phyloP scores from a whole-genome alignment of 1,284 basidiomycete genomes.

The Rhizoctonia solani region DNA sequence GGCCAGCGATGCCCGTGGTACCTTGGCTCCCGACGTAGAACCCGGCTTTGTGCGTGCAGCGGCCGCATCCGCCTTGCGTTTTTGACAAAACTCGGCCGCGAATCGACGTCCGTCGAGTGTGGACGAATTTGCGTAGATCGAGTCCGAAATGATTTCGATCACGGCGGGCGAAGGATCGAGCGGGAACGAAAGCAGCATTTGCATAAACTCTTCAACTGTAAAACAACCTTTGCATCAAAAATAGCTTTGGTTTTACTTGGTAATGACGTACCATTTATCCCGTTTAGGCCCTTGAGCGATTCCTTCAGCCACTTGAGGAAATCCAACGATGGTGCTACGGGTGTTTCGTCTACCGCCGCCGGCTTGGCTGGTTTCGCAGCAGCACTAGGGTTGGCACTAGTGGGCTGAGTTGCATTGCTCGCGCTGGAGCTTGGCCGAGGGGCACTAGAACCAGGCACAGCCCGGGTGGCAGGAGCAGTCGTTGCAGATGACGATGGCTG shows the following conservation, averaged over 20 bases:
- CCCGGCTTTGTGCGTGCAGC: constrained; percentile 21
- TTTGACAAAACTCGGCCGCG: constrained; percentile 85
- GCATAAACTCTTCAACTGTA: constrained; percentile 88
- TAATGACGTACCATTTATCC: constrained; percentile 70
- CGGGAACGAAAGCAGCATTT: constrained; percentile 89
- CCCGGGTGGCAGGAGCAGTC: constrained; percentile 40
- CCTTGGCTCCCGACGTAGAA: constrained; percentile 39
- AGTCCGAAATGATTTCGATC: constrained; percentile 87
- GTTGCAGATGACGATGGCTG: constrained; percentile 40
- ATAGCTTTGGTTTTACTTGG: constrained; percentile 17
- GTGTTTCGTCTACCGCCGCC: constrained; percentile 57
- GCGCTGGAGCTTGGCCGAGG: constrained; percentile 43
- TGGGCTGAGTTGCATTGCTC: too few relatives aligned
- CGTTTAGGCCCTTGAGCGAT: constrained; percentile 80
- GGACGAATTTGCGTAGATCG: constrained; percentile 91
- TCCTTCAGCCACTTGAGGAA: constrained; percentile 93
- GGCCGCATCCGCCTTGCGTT: constrained; percentile 78
- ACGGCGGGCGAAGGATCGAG: constrained; percentile 82
- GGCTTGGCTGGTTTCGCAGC: constrained; percentile 46
- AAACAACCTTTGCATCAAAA: background rate
- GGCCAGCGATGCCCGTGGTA: constrained; percentile 71
- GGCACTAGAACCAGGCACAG: constrained; percentile 41
- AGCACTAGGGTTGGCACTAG: too few relatives aligned
- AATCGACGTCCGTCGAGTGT: constrained; percentile 95
- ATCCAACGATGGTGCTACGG: constrained; percentile 74